Conservation (phyloP, 2,329 filamentous ascomycete species). For the Curvularia sp. region DNA sequence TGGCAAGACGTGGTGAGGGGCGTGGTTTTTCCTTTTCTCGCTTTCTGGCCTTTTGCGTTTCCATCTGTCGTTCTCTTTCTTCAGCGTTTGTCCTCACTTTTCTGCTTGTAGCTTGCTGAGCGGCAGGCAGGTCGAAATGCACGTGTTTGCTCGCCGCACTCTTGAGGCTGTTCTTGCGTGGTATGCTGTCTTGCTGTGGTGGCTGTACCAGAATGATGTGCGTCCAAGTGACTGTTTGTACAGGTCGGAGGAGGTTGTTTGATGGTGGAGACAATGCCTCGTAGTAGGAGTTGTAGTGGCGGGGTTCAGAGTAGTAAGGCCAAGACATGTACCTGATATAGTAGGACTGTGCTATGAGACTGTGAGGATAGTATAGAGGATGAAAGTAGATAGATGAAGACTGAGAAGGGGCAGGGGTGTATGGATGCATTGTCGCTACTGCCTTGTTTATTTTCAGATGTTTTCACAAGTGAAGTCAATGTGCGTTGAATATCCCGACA, state of each 20-base stretch:
- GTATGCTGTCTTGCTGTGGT: neutral
- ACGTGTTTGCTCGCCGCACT: constrained; percentile 13
- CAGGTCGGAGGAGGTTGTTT: neutral
- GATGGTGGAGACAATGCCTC: neutral
- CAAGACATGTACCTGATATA: constrained; percentile 8
- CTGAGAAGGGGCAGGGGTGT: constrained; percentile 2
- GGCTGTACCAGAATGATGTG: neutral
- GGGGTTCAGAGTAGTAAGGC: constrained; percentile 3
- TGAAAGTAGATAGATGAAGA: neutral
- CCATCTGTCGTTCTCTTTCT: neutral
- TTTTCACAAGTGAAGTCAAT: neutral
- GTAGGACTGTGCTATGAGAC: constrained; percentile 4
- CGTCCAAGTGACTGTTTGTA: constrained; percentile 2
- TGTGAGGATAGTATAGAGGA: constrained; percentile 5
- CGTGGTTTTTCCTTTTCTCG: neutral
- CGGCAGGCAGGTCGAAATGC: constrained; percentile 9
- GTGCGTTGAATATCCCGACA: too few relatives aligned
- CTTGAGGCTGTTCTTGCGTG: constrained; percentile 4
- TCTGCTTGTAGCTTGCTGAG: neutral
- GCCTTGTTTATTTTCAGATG: neutral
- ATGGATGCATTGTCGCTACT: constrained; percentile 12
- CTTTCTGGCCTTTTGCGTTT: neutral
- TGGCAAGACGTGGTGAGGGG: neutral
- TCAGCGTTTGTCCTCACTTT: neutral
- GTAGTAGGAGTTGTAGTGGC: constrained; percentile 8